Base-by-base conservation (phyloP, 805 yeast genomes). In the Zygotorulaspora danielsina region DNA sequence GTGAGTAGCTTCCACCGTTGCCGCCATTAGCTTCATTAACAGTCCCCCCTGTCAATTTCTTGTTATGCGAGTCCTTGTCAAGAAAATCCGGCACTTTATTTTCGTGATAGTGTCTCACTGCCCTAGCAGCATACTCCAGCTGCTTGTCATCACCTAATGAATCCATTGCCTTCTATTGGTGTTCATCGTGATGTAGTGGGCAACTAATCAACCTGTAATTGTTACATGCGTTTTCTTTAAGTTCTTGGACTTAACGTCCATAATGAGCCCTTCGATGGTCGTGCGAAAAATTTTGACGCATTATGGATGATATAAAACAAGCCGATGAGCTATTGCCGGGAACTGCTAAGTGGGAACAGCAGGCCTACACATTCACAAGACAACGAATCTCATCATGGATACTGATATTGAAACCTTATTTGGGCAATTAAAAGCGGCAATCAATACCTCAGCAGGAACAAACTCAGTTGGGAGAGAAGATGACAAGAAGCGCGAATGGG, bases 391-490 rank as follows among this genome's bases (percentile, higher is more conserved):
- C 11, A 12, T n/a, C 17, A 33, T 31, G 27, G 35, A 45, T 12
- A 13, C 36, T 6, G 42, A 45, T 32, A 39, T 52, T n/a, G 51
- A 52, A 15, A 53, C 43, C 6, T 29, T 53, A 19, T 53, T 55
- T 39, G 49, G 36, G 7, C 46, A 35, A 16, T 37, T 54, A 27
- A 48, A 46, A 28, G 15, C 29, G 13, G 18, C 31, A 8, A 21
- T 21, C 24, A 21, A 21, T 7, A 21, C 7, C 7, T 10, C 7
- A 21, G 24, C 7, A 8, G 10, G 9, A 7, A 8, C 24, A 10
- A 21, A 21, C 10, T 21, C 24, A 21, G 24, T 8, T 21, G 10
- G 9, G 9, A 8, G 9, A 21, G 10, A 21, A 10, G 9, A 7
- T 8, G 24, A 21, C 10, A 10, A 21, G 37, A 22, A 21, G 11